Base-by-base conservation (phyloP, 352 stramenopile genomes). In the Pythium pyrilobum region DNA sequence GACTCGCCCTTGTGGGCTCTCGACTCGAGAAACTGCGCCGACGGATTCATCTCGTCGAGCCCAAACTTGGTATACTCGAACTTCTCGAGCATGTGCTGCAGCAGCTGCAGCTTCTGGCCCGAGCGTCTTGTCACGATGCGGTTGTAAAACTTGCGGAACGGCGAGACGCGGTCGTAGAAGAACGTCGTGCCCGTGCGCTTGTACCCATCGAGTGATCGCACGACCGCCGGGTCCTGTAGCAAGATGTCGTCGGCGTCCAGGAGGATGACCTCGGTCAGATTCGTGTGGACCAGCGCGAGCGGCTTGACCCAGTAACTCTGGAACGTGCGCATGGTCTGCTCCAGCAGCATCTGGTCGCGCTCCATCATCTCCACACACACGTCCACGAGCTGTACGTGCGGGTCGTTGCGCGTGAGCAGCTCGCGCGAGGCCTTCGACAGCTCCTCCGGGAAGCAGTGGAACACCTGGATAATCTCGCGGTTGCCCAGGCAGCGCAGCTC, bases 261-360 rank as follows among this genome's bases (percentile, higher is more conserved):
- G 23, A 88, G 51, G 11, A 88, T 72, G 11, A 83, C 66, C 33
- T 88, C 70, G 2, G 66, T 46, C 4, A 88, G 37, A 34, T 71
- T 65, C 4, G 74, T 86, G 43, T 88, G 61, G 32, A 73, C 73
- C 27, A 88, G 43, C n/a, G 72, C 74, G 6, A 88, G 56, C 7
- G 77, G 77, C 53, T 88, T 85, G 59, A 88, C 67, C 68, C 71
- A 88, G 51, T 81, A 88, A 51, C 74, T 85, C 50, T 68, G 59
- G 55, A 88, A 88, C 24, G 58, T 65, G 27, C 69, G 59, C 13
- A 70, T 64, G 16, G 52, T 33, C 29, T 34, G 49, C 21, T 70
- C 65, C 12, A 56, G 33, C 42, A 53, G 36, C 16, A 54, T 24
- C 28, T 28, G 36, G 2, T 59, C 36, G 21, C 34, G 16, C 4